Conservation (phyloP, 345 rosid species). For the Litchi chinensis region DNA sequence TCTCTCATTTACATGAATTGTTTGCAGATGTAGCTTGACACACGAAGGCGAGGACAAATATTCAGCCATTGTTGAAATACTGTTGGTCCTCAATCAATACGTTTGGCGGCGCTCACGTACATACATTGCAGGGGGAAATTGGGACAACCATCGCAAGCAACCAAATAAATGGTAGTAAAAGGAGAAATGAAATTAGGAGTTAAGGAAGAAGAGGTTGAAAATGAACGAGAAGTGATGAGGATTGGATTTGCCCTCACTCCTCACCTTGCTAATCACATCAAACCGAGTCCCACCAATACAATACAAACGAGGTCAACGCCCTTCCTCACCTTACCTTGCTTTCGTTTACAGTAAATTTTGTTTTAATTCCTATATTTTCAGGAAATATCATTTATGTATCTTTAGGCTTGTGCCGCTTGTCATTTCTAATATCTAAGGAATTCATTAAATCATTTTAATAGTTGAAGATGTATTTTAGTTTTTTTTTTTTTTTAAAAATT, state of each 20-base stretch:
- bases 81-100: slow-evolving; percentile 31
- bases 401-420: too few relatives aligned
- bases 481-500: too few relatives aligned
- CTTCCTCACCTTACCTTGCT: too few relatives aligned
- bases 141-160: background rate
- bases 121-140: background rate
- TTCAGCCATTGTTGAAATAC: slow-evolving; percentile 49
- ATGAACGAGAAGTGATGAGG: background rate
- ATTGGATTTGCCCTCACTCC: background rate
- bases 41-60: slow-evolving; percentile 46
- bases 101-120: slow-evolving; percentile 10
- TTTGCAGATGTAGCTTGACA: slow-evolving; percentile 46
- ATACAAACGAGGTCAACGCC: too few relatives aligned
- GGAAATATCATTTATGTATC: too few relatives aligned
- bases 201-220: background rate
- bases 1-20: slow-evolving; percentile 24
- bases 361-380: too few relatives aligned
- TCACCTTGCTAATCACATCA: background rate
- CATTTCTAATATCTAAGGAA: too few relatives aligned
- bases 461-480: too few relatives aligned
- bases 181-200: background rate
- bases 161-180: background rate
- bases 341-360: too few relatives aligned
- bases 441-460: too few relatives aligned
- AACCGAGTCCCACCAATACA: too few relatives aligned